Conservation (phyloP, 2,329 filamentous ascomycete genomes). For the Penicillium sp. region DNA sequence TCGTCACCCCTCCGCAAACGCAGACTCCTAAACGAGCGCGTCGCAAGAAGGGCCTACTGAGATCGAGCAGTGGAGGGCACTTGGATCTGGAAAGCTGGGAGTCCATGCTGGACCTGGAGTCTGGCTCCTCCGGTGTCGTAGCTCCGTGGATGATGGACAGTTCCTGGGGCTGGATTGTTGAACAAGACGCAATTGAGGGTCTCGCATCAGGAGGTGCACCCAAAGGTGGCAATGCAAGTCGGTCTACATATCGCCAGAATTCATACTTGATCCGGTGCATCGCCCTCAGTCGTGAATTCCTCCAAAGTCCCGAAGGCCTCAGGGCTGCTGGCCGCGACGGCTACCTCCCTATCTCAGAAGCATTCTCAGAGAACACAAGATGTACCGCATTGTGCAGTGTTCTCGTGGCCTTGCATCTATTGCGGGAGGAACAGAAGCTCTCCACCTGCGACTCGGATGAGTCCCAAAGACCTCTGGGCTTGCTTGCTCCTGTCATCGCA, state of each 20-base stretch:
- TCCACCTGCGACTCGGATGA: conserved; percentile 56
- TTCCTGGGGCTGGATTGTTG: conserved; percentile 70
- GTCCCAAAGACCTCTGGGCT: conserved; percentile 44
- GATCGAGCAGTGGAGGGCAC: conserved; percentile 50
- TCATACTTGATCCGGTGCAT: conserved; percentile 49
- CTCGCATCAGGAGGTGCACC: conserved; percentile 10
- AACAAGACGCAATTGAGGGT: conserved; percentile 48
- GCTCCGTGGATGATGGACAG: conserved; percentile 54
- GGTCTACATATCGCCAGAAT: conserved; percentile 36
- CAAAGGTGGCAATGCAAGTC: conserved; percentile 15
- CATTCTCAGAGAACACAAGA: conserved; percentile 55
- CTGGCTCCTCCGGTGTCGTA: conserved; percentile 38
- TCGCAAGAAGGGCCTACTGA: conserved; percentile 43
- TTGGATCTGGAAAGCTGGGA: conserved; percentile 48
- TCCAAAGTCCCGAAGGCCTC: conserved; percentile 58
- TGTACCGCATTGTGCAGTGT: conserved; percentile 66
- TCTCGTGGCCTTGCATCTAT: conserved; percentile 72
- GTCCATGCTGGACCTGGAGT: conserved; percentile 47
- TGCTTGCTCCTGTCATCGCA: conserved; percentile 69
- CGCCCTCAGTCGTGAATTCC: conserved; percentile 62
- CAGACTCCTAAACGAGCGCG: conserved; percentile 33
- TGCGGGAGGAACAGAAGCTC: conserved; percentile 88
- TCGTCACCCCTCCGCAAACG: conserved; percentile 45
- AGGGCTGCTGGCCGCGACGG: conserved; percentile 54
- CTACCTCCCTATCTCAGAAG: conserved; percentile 62